Percentiles rank a stretch among this genome's conserved stretches.
Conservation (phyloP, 768 basidiomycete species). For the Boletellus sp. region DNA sequence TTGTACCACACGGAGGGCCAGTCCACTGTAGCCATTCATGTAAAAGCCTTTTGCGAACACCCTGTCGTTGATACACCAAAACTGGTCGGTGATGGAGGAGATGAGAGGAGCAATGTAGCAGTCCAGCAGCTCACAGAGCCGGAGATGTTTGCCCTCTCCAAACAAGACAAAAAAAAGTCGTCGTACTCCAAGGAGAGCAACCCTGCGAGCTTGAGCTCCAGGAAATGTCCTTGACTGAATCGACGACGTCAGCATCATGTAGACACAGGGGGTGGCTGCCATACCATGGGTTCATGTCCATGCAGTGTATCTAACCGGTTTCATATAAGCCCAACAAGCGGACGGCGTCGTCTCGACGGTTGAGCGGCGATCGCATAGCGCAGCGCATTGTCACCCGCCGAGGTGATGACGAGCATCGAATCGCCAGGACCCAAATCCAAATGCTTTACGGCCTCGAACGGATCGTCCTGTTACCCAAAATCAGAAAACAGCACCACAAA, state of each 20-base stretch:
- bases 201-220: conserved; percentile 75
- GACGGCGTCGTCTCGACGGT: too few relatives aligned
- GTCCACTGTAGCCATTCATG: conserved; percentile 61
- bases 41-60: conserved; percentile 57
- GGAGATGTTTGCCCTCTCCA: too few relatives aligned
- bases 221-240: conserved; percentile 64
- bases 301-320: conserved; percentile 51
- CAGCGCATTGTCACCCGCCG: too few relatives aligned
- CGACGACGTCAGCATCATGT: neutral
- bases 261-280: neutral
- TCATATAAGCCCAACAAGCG: neutral
- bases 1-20: conserved; percentile 60
- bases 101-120: conserved; percentile 61
- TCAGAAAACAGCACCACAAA: too few relatives aligned
- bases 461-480: conserved; percentile 55
- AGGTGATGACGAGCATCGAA: too few relatives aligned
- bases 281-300: conserved; percentile 69
- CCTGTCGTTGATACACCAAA: conserved; percentile 65
- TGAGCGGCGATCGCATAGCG: too few relatives aligned
- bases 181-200: conserved; percentile 52
- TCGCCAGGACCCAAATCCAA: conserved; percentile 50
- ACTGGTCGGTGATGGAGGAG: conserved; percentile 70
- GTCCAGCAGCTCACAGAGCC: conserved; percentile 60
- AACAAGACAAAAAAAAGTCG: conserved; percentile 67
- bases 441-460: conserved; percentile 65